Conservation (phyloP, 2,329 filamentous ascomycete species). For the Chalaropsis thielavioides region DNA sequence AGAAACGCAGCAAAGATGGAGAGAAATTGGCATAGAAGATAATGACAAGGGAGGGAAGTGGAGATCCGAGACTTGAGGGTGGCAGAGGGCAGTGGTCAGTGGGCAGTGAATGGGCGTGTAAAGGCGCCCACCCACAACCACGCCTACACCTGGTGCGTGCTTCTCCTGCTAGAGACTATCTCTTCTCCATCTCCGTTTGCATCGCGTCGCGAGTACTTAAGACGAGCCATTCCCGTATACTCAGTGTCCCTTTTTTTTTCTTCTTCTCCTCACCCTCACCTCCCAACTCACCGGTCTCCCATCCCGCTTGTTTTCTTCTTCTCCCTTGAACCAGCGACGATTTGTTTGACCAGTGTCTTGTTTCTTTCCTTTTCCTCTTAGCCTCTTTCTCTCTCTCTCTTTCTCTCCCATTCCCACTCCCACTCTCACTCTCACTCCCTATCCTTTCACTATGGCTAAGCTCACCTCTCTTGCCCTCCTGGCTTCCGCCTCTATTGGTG, state of each 20-base stretch:
- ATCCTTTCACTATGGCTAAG: conserved; percentile 12
- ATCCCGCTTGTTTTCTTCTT: conserved; percentile 1
- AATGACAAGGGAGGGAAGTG: neutral
- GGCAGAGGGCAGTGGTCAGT: neutral
- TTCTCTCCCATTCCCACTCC: neutral
- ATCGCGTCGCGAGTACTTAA: neutral
- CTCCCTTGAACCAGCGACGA: neutral
- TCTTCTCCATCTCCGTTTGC: neutral
- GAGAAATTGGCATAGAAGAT: neutral
- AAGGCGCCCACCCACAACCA: neutral
- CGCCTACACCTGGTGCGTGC: neutral
- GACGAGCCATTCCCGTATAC: neutral
- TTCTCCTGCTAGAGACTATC: neutral
- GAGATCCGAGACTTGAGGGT: neutral
- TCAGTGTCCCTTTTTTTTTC: neutral
- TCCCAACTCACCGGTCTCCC: neutral
- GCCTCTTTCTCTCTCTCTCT: neutral
- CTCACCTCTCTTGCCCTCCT: conserved; percentile 14
- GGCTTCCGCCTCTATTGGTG: conserved; percentile 18
- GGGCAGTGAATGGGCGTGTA: neutral
- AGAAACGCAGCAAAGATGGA: neutral
- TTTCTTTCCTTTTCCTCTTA: neutral
- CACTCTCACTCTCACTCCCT: neutral
- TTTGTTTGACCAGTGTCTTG: conserved; percentile 8
- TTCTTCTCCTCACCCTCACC: neutral